Conservation (phyloP, 1,284 basidiomycete genomes). For the Chiua sp. region DNA sequence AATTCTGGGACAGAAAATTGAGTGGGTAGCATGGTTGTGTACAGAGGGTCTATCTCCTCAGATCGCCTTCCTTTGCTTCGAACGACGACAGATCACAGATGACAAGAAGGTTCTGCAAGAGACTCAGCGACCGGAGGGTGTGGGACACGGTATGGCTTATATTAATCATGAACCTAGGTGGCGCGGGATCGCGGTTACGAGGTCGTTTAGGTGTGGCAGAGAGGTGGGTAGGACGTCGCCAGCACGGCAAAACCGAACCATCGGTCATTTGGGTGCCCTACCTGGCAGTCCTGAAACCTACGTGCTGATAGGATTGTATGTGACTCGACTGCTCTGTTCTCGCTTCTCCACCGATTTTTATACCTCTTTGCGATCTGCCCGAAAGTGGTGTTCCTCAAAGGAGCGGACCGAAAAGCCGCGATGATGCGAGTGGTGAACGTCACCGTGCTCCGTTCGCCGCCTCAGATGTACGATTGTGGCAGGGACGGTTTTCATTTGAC, state of each 20-base stretch:
- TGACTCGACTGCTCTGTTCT: too few species aligned
- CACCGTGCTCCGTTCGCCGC: too few species aligned
- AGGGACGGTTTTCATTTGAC: too few species aligned
- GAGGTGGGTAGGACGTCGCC: slow-evolving; percentile 6
- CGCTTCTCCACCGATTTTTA: too few species aligned
- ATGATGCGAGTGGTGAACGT: too few species aligned
- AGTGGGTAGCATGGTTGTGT: background rate
- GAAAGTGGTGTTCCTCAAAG: too few species aligned
- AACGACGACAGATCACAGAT: background rate
- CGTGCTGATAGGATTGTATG: too few species aligned
- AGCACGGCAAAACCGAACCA: background rate
- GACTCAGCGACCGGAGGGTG: slow-evolving; percentile 4
- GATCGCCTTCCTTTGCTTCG: background rate
- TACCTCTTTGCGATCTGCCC: too few species aligned
- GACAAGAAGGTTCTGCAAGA: slow-evolving; percentile 7
- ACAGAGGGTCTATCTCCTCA: background rate
- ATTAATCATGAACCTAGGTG: background rate
- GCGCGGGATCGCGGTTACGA: slow-evolving; percentile 3
- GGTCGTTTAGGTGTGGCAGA: background rate
- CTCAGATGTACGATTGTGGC: too few species aligned
- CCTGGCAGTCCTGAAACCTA: too few species aligned
- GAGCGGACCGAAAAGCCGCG: too few species aligned
- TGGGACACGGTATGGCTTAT: slow-evolving; percentile 5
- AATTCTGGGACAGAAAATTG: background rate
- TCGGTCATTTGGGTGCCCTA: too few species aligned